A percentile compares a stretch with the other conserved stretches of the same genome.
Evolutionary conservation across 345 rosid genomes (phyloP).

Genomic region (Laguncularia racemosa): DNA sequence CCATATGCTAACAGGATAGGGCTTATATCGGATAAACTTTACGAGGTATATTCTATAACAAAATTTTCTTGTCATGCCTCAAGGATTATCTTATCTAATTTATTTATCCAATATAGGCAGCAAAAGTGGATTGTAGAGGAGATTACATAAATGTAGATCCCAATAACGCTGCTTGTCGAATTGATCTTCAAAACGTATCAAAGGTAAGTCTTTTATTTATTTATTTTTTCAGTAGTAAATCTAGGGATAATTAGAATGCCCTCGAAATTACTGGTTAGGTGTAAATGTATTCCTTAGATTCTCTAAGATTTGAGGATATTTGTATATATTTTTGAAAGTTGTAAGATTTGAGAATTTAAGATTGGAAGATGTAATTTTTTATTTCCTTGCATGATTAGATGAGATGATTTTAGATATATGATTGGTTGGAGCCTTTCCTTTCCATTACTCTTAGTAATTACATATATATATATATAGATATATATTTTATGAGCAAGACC

Average conservation of each 20-base stretch:
- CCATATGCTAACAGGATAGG: slow-evolving; percentile 5
- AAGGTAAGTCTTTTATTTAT: slow-evolving; percentile 1
- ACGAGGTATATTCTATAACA: slow-evolving; percentile 14
- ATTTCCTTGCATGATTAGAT: too few relatives aligned
- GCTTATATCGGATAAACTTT: slow-evolving; percentile 14
- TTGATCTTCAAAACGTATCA: neutral
- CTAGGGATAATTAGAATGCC: too few relatives aligned
- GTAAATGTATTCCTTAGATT: too few relatives aligned
- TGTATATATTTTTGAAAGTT: too few relatives aligned
- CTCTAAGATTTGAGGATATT: too few relatives aligned
- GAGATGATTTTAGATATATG: too few relatives aligned
- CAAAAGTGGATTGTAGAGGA: slow-evolving; percentile 14
- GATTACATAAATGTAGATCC: slow-evolving; percentile 13
- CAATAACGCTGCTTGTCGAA: slow-evolving; percentile 8
- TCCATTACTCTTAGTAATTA: too few relatives aligned
- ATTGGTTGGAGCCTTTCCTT: too few relatives aligned
- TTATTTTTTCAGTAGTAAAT: neutral
- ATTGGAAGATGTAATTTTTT: too few relatives aligned
- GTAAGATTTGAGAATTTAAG: too few relatives aligned
- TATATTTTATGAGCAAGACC: neutral
- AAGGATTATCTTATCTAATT: neutral
- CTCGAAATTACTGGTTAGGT: too few relatives aligned
- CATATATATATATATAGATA: too few relatives aligned
- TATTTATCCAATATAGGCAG: neutral
- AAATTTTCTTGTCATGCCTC: neutral